Conservation (phyloP, 176 grass and related monocot species). For the Poa annua region DNA sequence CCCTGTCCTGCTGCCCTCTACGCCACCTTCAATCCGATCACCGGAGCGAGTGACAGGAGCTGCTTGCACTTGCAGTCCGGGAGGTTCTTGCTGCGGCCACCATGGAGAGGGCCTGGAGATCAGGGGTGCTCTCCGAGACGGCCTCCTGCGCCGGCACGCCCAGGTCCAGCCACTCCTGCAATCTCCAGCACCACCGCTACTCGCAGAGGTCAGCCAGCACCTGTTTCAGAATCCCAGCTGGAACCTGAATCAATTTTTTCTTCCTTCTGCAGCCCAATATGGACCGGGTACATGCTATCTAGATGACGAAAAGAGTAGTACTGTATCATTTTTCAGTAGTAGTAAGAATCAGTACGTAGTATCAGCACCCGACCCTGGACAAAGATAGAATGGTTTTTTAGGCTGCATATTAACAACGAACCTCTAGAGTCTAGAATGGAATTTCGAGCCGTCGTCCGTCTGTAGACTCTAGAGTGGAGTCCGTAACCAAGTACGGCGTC, state of each 20-base stretch:
- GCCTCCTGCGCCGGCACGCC: constrained; percentile 54
- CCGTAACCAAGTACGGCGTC: constrained; percentile 20
- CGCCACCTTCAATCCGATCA: no score
- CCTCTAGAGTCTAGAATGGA: not conserved
- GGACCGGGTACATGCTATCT: not conserved
- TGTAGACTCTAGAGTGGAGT: no score
- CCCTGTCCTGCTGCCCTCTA: no score
- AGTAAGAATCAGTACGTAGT: no score
- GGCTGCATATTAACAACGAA: not conserved
- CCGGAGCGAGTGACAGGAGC: constrained; percentile 4
- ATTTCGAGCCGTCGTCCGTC: no score
- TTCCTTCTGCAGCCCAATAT: not conserved
- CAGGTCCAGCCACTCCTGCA: constrained; percentile 36
- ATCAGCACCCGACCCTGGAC: no score
- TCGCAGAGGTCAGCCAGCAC: constrained; percentile 43
- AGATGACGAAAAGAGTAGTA: not conserved
- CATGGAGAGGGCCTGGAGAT: constrained; percentile 53
- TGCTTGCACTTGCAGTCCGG: not conserved
- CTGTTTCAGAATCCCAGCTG: not conserved
- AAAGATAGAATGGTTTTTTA: not conserved
- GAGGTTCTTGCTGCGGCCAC: not conserved
- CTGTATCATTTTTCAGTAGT: not conserved
- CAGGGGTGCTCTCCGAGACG: constrained; percentile 52
- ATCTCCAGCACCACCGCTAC: constrained; percentile 37
- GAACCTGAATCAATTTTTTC: not conserved